phyloP scores from a whole-genome alignment of 148 eudicot genomes.

The Cornus florida region DNA sequence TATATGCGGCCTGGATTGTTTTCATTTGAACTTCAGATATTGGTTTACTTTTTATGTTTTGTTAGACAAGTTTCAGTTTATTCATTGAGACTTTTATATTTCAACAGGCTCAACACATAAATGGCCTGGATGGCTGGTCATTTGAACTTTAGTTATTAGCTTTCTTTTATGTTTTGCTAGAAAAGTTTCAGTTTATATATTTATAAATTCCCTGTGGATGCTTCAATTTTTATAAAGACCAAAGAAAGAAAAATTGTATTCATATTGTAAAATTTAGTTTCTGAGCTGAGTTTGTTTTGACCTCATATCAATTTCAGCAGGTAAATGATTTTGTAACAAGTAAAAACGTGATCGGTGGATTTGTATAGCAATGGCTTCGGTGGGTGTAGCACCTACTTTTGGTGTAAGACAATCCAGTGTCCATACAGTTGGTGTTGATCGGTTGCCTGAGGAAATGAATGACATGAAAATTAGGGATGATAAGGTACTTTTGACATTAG shows the following conservation, averaged over 20 bases:
- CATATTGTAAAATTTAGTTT: neutral
- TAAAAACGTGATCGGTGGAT: constrained; percentile 12
- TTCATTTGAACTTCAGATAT: neutral
- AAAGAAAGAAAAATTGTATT: neutral
- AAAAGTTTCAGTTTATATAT: neutral
- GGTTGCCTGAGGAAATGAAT: constrained; percentile 75
- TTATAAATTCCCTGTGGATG: neutral
- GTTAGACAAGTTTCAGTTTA: neutral
- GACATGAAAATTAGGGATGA: constrained; percentile 86
- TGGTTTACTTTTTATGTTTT: neutral
- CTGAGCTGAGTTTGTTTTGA: neutral
- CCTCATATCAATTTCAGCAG: constrained; percentile 6
- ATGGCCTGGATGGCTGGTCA: neutral
- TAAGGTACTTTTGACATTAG: constrained; percentile 33
- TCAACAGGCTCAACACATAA: no score
- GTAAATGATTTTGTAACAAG: constrained; percentile 6
- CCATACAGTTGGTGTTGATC: constrained; percentile 49
- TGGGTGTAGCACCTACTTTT: constrained; percentile 48
- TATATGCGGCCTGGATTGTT: neutral
- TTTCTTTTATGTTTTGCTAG: neutral
- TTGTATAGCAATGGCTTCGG: constrained; percentile 46
- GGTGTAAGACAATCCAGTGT: constrained; percentile 48
- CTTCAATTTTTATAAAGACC: neutral
- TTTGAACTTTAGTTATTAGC: neutral
- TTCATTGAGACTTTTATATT: neutral